phyloP scores from a whole-genome alignment of 2,329 filamentous ascomycete genomes.

The Dryadomyces quercivorus region DNA sequence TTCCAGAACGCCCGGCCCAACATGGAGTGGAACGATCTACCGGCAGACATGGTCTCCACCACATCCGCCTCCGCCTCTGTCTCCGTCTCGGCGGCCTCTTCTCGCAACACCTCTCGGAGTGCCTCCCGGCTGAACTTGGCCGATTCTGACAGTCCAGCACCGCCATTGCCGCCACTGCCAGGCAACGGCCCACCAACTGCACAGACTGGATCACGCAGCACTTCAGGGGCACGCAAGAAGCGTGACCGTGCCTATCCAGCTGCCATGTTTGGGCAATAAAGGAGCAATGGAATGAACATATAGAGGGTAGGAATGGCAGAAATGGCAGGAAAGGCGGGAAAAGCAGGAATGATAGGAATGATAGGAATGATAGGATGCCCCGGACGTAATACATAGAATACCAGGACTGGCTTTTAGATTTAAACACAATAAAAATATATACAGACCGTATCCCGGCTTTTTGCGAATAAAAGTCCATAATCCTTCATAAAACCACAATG shows the following conservation, averaged over 20 bases:
- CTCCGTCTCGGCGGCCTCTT: conserved; percentile 6
- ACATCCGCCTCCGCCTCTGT: conserved; percentile 1
- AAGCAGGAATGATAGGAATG: too few species aligned
- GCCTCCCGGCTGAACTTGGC: conserved; percentile 4
- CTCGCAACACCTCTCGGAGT: conserved; percentile 6
- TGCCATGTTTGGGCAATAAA: conserved; percentile 41
- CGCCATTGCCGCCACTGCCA: neutral
- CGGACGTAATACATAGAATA: neutral
- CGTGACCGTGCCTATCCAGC: conserved; percentile 49
- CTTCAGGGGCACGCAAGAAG: conserved; percentile 35
- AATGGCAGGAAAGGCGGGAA: too few species aligned
- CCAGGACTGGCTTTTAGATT: neutral
- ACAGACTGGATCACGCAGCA: conserved; percentile 36
- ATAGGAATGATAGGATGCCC: neutral
- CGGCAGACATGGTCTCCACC: conserved; percentile 40
- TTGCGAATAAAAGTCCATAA: neutral
- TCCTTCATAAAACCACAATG: neutral
- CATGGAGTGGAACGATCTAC: conserved; percentile 55
- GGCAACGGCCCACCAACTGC: too few species aligned
- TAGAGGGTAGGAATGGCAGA: neutral
- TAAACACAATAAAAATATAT: neutral
- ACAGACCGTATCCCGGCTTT: neutral
- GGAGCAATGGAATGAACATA: neutral
- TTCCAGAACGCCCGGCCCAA: conserved; percentile 48
- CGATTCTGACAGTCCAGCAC: neutral